These are phyloP conservation scores for Metschnikowia anglica DNA, from an alignment of 805 yeast genomes.

Conservation along the genomic window DNA sequence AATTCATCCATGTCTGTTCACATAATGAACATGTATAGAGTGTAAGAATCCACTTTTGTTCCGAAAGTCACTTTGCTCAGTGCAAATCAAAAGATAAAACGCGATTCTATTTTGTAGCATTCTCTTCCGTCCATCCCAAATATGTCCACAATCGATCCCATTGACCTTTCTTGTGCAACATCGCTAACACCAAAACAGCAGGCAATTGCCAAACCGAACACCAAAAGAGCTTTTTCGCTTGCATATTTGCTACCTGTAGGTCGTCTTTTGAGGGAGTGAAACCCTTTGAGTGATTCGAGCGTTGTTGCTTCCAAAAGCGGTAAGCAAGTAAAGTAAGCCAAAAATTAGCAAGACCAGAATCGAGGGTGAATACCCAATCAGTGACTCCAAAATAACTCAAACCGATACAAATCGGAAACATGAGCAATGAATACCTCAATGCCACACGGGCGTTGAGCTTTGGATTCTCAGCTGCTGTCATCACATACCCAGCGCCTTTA, in stretches of 20 bases:
- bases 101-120: not conserved
- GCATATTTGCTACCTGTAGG: slow-evolving; percentile 55
- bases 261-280: slow-evolving; percentile 54
- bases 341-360: slow-evolving; percentile 76
- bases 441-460: slow-evolving; percentile 90
- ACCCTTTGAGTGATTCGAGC: slow-evolving; percentile 49
- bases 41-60: too few relatives aligned
- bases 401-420: slow-evolving; percentile 92
- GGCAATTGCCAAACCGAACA: slow-evolving; percentile 94
- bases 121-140: slow-evolving; percentile 15
- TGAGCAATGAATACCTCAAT: slow-evolving; percentile 79
- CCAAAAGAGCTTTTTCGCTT: slow-evolving; percentile 88
- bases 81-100: not conserved
- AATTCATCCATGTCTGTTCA: too few relatives aligned
- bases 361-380: slow-evolving; percentile 77
- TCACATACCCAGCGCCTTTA: slow-evolving; percentile 91
- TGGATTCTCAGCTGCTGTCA: slow-evolving; percentile 95
- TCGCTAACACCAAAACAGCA: slow-evolving; percentile 81
- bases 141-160: slow-evolving; percentile 65
- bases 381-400: slow-evolving; percentile 75
- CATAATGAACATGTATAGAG: too few relatives aligned
- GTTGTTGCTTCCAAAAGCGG: slow-evolving; percentile 85
- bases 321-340: slow-evolving; percentile 83
- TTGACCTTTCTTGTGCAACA: slow-evolving; percentile 92
- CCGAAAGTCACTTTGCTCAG: too few relatives aligned